Evolutionary conservation across 805 yeast genomes (phyloP).

Genomic region (Candida maltosa): DNA sequence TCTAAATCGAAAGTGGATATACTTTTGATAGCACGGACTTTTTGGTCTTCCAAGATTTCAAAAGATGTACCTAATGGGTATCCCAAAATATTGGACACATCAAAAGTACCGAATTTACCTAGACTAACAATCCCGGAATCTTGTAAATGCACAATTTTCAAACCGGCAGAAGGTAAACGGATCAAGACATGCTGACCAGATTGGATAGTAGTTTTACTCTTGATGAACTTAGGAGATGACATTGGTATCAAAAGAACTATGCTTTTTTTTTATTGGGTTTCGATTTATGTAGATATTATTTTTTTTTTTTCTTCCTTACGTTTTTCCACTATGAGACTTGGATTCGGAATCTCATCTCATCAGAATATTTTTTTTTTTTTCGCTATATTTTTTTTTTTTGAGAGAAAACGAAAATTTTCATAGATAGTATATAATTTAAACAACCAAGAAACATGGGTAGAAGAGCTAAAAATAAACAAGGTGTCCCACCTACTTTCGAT

Average conservation of each 20-base stretch:
- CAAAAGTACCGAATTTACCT: conserved; percentile 90
- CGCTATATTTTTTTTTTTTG: neutral
- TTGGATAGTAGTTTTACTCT: conserved; percentile 28
- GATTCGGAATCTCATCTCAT: conserved; percentile 7
- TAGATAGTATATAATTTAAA: too few species aligned
- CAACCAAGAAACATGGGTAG: conserved; percentile 72
- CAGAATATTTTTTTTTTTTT: conserved; percentile 1
- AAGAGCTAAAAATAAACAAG: conserved; percentile 89
- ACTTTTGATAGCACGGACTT: conserved; percentile 48
- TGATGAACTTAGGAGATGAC: too few species aligned
- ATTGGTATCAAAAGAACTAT: too few species aligned
- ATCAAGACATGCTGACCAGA: conserved; percentile 59
- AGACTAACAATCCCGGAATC: conserved; percentile 61
- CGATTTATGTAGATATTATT: too few species aligned
- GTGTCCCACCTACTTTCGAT: conserved; percentile 84
- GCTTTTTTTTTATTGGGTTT: too few species aligned
- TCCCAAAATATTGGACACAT: conserved; percentile 72
- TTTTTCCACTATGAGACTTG: too few species aligned
- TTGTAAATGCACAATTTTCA: conserved; percentile 67
- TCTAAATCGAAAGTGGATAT: conserved; percentile 20
- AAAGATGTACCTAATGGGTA: conserved; percentile 85
- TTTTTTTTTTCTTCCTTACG: neutral
- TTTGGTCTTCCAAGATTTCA: conserved; percentile 64
- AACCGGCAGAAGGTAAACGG: conserved; percentile 76
- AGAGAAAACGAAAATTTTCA: too few species aligned